Base-by-base conservation (phyloP, 352 stramenopile species). In the Phytophthora palmivora region DNA sequence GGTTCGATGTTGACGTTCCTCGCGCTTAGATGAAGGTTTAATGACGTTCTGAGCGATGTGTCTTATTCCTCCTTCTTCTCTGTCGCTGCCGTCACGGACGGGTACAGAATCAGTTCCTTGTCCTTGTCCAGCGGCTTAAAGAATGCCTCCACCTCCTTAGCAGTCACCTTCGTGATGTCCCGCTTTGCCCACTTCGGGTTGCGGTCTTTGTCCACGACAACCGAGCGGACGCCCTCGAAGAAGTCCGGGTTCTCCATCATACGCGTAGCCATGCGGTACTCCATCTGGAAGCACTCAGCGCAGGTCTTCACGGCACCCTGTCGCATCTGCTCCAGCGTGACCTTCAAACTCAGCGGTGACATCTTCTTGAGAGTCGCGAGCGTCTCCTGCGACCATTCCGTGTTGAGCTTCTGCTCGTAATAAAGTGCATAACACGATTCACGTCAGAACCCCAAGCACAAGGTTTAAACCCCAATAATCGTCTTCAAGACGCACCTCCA, bases 201-300 rank as follows among this genome's bases (percentile, higher is more conserved):
- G 26, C 87, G 83, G 78, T 98, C 95, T 70, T 98, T 98, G 78
- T 99, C 97, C 8, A 99, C 84, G 43, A 99, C 83, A 42, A 97
- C 84, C 30, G 97, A 93, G 52, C 97, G 88, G 19, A 99, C 95
- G 11, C 97, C 97, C 70, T 99, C 97, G 58, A 97, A 98, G 70
- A 99, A 99, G 73, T 99, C 97, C 12, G 76, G 65, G 58, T 89
- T 93, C 48, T 92, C 82, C 65, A 94, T 84, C 78, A 97, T 95
- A 58, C 88, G 84, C 43, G 78, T 76, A 55, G 84, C 82, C 50
- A 94, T 78, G 30, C 85, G 84, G 76, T 91, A 98, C 74, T 99
- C 97, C 92, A 99, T 98, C 69, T 97, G 76, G 55, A 99, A 94
- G 66, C 86, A 96, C 68, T 98, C 92, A 28, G 80, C 83, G 42